These are phyloP conservation scores for Zygnema cylindricum DNA, from an alignment of 139 green algal genomes.

Conservation along the genomic window DNA sequence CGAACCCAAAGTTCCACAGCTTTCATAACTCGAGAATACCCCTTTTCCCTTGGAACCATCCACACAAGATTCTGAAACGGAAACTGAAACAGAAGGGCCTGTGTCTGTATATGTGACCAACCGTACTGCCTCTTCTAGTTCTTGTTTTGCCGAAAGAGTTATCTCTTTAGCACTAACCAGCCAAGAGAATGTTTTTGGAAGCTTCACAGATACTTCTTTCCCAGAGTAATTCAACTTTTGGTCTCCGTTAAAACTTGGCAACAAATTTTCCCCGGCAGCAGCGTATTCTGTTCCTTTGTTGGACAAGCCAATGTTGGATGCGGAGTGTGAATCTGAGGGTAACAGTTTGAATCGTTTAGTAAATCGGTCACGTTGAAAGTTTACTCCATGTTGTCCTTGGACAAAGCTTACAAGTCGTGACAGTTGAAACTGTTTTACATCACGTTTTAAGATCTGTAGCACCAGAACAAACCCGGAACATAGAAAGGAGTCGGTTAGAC, in stretches of 20 bases:
- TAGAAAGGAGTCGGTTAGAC: not conserved
- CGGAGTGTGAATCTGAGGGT: not conserved
- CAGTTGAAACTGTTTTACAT: conserved; percentile 21
- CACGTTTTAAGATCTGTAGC: conserved; percentile 25
- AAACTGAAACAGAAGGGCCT: no score
- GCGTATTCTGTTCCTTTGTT: no score
- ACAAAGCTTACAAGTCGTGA: not conserved
- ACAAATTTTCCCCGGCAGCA: no score
- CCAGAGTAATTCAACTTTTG: no score
- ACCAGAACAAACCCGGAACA: not conserved
- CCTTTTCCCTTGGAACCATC: no score
- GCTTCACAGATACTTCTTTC: not conserved
- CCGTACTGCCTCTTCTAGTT: not conserved
- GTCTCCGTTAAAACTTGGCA: no score
- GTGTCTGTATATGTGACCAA: not conserved
- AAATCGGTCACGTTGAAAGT: conserved; percentile 28
- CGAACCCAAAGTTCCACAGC: not conserved
- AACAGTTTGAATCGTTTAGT: not conserved
- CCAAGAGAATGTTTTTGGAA: not conserved
- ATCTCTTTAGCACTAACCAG: not conserved
- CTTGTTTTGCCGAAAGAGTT: not conserved
- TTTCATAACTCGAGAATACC: no score
- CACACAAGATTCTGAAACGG: no score
- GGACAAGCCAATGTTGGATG: no score
- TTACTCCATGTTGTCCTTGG: not conserved